Evolutionary conservation across 768 basidiomycete species (phyloP), one percentile per base, ranked within the genome.

Genomic region (Hygrocybe punicea): DNA sequence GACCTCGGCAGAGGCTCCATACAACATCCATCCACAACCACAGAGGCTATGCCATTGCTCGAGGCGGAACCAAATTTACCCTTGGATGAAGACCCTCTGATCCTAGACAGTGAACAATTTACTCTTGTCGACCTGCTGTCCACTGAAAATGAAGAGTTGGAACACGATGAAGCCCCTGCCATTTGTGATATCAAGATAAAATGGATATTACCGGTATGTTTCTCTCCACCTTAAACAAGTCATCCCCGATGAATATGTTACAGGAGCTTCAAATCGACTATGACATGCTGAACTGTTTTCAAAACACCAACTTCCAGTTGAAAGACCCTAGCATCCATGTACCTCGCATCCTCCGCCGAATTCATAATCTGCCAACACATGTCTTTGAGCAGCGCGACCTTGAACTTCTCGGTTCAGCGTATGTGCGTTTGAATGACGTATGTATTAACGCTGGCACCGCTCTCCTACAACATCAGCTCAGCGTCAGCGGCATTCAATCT

Each of bases 361-460:
- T 54, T 4, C 47, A 23, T 2, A 62, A 67, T 21, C 53, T 60
- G 4, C 23, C 29, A 2, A 62, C 57, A 13, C 53, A 63, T n/a
- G 6, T 25, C 21, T 51, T 58, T 29, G 50, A 33, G 17, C 6
- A 52, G 2, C 47, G 24, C 5, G 64, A 68, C 21, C 56, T 63
- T 2, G 21, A 61, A 55, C 16, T 56, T 61, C 25, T 57, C 5
- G 2, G 21, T 24, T 11, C 40, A 29, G 45, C 10, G 1, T 36
- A 33, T 2, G 37, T 44, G 8, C 29, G 8, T 2, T 63, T 73
- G 9, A 71, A 69, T 21, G 62, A 67, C 25, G 55, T 51, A 6
- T 69, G 65, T 36, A 47, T 73, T 9, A 70, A 72, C 25, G 66
- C 63, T 0, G 25, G 62, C n/a, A 66, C 70, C 0, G 46, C 58